phyloP scores from a whole-genome alignment of 371 early-diverging fungal species.

The Mucor irregularis region DNA sequence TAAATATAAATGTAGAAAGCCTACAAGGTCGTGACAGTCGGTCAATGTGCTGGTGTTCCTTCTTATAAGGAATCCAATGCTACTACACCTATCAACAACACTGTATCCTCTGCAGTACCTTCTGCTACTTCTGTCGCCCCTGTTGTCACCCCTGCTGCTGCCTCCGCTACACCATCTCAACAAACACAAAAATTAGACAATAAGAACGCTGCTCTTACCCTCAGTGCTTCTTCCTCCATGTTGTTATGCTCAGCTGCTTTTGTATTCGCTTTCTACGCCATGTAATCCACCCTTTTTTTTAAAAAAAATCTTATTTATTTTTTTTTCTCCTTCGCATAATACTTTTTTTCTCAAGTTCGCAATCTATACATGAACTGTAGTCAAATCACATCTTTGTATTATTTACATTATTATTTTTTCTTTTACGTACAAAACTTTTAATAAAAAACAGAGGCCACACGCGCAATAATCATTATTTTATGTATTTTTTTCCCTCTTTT shows the following conservation, averaged over 20 bases:
- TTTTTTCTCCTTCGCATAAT: not conserved
- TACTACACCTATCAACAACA: slow-evolving; percentile 8
- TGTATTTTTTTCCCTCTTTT: no score
- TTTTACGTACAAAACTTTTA: no score
- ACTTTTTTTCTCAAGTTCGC: no score
- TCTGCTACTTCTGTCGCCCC: slow-evolving; percentile 11
- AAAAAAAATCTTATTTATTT: not conserved
- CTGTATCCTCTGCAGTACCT: slow-evolving; percentile 20
- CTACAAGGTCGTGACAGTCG: slow-evolving; percentile 46
- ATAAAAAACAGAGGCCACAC: no score
- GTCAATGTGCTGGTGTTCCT: slow-evolving; percentile 36
- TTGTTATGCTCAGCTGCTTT: not conserved
- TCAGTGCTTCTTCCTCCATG: not conserved
- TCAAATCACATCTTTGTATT: no score
- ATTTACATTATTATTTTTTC: no score
- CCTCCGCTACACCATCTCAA: not conserved
- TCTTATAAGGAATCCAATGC: slow-evolving; percentile 40
- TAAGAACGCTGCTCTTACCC: not conserved
- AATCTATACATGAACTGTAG: no score
- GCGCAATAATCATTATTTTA: no score
- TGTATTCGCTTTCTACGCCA: slow-evolving; percentile 1
- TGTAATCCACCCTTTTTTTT: not conserved
- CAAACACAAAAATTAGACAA: not conserved
- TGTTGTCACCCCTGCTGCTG: slow-evolving; percentile 7
- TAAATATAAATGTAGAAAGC: slow-evolving; percentile 23